These are phyloP conservation scores for Pistacia integerrima DNA, from an alignment of 345 rosid species.

Conservation along the genomic window DNA sequence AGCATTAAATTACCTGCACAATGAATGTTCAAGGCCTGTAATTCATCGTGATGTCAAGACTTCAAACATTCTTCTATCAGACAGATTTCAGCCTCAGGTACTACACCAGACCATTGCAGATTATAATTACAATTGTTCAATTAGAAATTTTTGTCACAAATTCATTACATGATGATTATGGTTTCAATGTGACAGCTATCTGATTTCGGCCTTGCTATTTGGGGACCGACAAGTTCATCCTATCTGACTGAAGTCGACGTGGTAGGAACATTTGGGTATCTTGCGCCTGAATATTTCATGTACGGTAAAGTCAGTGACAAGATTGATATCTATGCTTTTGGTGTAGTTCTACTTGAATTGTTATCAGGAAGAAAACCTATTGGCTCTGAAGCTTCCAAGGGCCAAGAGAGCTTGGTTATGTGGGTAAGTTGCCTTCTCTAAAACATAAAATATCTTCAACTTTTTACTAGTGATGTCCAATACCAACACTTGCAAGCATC, in stretches of 20 bases:
- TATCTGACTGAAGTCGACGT: conserved; percentile 62
- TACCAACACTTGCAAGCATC: conserved; percentile 21
- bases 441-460: neutral
- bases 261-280: conserved; percentile 95
- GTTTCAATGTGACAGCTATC: conserved; percentile 54
- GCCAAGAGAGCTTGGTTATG: conserved; percentile 83
- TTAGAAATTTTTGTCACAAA: neutral
- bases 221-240: conserved; percentile 70
- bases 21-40: conserved; percentile 64
- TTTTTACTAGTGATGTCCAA: neutral
- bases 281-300: conserved; percentile 98
- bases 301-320: conserved; percentile 90
- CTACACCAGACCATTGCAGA: neutral
- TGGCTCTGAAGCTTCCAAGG: conserved; percentile 53
- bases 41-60: conserved; percentile 93
- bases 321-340: conserved; percentile 91
- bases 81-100: conserved; percentile 80
- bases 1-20: conserved; percentile 74
- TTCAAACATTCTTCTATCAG: conserved; percentile 83
- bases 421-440: conserved; percentile 65
- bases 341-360: conserved; percentile 85
- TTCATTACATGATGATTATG: conserved; percentile 3
- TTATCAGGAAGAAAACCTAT: conserved; percentile 83
- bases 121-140: neutral
- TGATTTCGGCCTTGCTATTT: conserved; percentile 89